Percentiles rank a stretch among this genome's conserved stretches.
phyloP scores from a whole-genome alignment of 192 early-diverging fungal species.

The Chytriomyces sp. region DNA sequence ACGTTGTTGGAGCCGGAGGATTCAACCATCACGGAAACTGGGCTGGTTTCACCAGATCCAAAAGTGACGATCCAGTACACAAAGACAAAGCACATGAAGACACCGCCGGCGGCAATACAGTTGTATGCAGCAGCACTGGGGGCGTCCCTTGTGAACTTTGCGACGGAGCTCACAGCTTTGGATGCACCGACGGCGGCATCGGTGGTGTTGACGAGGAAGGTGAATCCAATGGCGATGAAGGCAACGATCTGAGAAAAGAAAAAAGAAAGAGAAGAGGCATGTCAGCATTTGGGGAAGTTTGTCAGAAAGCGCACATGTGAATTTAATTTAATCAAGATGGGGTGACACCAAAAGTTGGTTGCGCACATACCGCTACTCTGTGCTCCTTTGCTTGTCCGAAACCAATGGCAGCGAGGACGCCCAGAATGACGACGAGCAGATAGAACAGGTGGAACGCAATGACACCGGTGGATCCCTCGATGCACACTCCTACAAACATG shows the following conservation, averaged over 20 bases:
- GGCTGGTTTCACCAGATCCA: conserved; percentile 27
- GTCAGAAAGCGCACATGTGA: neutral
- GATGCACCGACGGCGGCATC: conserved; percentile 7
- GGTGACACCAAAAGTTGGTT: neutral
- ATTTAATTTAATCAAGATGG: neutral
- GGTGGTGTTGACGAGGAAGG: conserved; percentile 32
- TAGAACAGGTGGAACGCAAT: conserved; percentile 33
- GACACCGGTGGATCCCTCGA: conserved; percentile 5
- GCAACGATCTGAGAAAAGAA: conserved; percentile 35
- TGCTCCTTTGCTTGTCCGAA: conserved; percentile 28
- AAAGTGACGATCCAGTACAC: conserved; percentile 40
- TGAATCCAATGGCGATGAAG: conserved; percentile 40
- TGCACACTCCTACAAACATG: conserved; percentile 41
- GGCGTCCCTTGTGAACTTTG: neutral
- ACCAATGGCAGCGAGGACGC: conserved; percentile 18
- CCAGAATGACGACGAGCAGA: conserved; percentile 24
- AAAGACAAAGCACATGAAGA: conserved; percentile 45
- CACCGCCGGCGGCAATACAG: conserved; percentile 30
- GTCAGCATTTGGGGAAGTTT: too few species aligned
- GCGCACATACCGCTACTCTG: conserved; percentile 34
- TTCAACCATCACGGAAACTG: conserved; percentile 8
- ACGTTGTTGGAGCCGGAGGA: neutral
- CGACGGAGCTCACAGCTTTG: neutral
- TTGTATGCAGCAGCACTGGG: conserved; percentile 2
- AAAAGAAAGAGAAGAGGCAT: neutral